Conservation (phyloP, 441 rosid genomes). For the Arabidopsis lyrata region DNA sequence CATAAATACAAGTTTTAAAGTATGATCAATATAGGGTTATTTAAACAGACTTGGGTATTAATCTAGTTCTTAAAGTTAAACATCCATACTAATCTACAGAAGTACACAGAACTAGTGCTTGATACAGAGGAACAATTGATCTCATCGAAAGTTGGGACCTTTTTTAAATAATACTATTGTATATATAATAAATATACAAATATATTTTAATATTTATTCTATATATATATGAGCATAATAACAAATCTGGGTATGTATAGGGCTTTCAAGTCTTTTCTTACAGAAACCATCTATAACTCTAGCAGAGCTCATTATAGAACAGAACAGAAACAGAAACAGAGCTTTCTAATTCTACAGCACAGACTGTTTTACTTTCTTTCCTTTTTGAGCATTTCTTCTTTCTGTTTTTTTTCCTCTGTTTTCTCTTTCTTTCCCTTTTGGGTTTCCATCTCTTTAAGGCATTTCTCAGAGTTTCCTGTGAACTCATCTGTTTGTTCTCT, state of each 20-base stretch:
- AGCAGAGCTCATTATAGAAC: slow-evolving; percentile 39
- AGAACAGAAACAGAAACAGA: slow-evolving; percentile 47
- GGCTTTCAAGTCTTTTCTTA: slow-evolving; percentile 43
- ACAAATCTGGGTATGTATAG: slow-evolving; percentile 43
- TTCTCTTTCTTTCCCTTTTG: slow-evolving; percentile 21
- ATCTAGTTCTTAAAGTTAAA: slow-evolving; percentile 25
- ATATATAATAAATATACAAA: neutral
- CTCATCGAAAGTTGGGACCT: slow-evolving; percentile 47
- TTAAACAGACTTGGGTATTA: slow-evolving; percentile 21
- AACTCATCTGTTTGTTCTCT: slow-evolving; percentile 32
- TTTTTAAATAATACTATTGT: slow-evolving; percentile 5
- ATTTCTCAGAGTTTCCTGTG: slow-evolving; percentile 20
- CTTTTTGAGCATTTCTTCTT: slow-evolving; percentile 33
- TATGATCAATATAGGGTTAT: neutral
- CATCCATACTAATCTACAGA: slow-evolving; percentile 35
- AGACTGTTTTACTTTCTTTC: slow-evolving; percentile 36
- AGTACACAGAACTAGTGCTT: slow-evolving; percentile 36
- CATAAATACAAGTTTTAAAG: neutral
- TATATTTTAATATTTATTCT: neutral
- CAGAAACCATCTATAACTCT: slow-evolving; percentile 43
- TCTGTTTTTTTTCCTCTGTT: slow-evolving; percentile 40
- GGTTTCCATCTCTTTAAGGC: slow-evolving; percentile 20
- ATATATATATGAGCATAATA: slow-evolving; percentile 24
- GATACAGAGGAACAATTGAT: slow-evolving; percentile 48
- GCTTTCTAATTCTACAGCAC: slow-evolving; percentile 29